These are phyloP conservation scores for Actinomortierella wolfii DNA, from an alignment of 371 early-diverging fungal species.

Conservation along the genomic window DNA sequence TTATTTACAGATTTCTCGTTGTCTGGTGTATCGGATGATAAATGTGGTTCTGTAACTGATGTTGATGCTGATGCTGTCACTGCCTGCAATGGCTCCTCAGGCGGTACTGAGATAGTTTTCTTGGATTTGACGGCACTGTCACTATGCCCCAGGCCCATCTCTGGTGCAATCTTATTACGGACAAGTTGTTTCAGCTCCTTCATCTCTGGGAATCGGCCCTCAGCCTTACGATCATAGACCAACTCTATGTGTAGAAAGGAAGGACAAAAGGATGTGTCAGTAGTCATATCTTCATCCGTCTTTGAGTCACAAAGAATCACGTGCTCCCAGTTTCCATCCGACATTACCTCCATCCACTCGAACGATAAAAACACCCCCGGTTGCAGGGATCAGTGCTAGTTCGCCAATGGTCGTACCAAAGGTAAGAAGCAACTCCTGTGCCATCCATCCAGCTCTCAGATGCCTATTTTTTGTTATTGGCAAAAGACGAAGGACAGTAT, in stretches of 20 bases:
- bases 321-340: background rate
- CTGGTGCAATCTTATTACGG: constrained; percentile 66
- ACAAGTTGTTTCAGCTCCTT: constrained; percentile 77
- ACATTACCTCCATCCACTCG: constrained; percentile 60
- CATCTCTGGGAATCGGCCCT: constrained; percentile 73
- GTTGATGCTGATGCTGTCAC: no score
- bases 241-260: constrained; percentile 25
- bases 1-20: no score
- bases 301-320: background rate
- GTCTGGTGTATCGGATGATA: no score
- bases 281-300: background rate
- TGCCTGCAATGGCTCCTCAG: no score
- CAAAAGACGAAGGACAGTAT: no score
- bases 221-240: constrained; percentile 70
- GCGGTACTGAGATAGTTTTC: no score
- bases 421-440: constrained; percentile 72
- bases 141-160: constrained; percentile 71
- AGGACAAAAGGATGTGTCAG: background rate
- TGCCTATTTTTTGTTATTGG: constrained; percentile 41
- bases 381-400: constrained; percentile 68
- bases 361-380: constrained; percentile 63
- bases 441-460: constrained; percentile 70
- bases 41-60: no score
- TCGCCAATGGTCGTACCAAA: constrained; percentile 68
- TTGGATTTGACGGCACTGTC: constrained; percentile 46